Percentiles rank a stretch among this genome's conserved stretches.
Conservation (phyloP, 371 early-diverging fungal genomes). For the Lichtheimia ornata region DNA sequence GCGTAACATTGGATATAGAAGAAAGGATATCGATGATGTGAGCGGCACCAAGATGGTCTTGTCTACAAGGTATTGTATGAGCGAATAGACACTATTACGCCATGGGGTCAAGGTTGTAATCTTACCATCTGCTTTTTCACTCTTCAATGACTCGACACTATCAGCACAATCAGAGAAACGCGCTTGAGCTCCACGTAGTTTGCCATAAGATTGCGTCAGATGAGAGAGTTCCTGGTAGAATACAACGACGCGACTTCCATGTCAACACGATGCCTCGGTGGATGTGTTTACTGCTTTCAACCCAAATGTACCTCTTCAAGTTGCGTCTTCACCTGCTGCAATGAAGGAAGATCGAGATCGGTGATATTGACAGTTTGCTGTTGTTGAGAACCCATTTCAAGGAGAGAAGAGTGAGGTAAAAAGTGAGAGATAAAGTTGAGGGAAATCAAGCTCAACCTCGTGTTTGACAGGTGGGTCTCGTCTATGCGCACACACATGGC, state of each 20-base stretch:
- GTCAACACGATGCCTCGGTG: background rate
- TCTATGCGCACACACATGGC: no score
- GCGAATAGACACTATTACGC: constrained; percentile 8
- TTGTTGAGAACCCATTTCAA: constrained; percentile 12
- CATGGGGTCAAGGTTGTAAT: constrained; percentile 20
- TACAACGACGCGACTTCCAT: background rate
- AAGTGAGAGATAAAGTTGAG: background rate
- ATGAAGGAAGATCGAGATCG: constrained; percentile 81
- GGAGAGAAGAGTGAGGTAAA: background rate
- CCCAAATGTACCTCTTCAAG: constrained; percentile 72
- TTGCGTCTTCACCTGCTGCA: constrained; percentile 83
- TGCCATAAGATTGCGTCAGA: constrained; percentile 80
- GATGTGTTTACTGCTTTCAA: background rate
- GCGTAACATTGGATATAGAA: background rate
- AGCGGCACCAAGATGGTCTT: constrained; percentile 81
- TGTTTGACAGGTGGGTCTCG: background rate
- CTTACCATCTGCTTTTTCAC: constrained; percentile 45
- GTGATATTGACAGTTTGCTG: constrained; percentile 73
- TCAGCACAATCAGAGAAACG: constrained; percentile 85
- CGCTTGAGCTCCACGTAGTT: constrained; percentile 85
- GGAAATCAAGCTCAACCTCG: constrained; percentile 3
- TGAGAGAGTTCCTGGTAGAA: constrained; percentile 75
- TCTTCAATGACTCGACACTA: constrained; percentile 47
- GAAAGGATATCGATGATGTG: constrained; percentile 62
- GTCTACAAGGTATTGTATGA: constrained; percentile 38